Evolutionary conservation across 2,329 filamentous ascomycete species (phyloP).

Genomic region (Sclerotinia sclerotiorum): DNA sequence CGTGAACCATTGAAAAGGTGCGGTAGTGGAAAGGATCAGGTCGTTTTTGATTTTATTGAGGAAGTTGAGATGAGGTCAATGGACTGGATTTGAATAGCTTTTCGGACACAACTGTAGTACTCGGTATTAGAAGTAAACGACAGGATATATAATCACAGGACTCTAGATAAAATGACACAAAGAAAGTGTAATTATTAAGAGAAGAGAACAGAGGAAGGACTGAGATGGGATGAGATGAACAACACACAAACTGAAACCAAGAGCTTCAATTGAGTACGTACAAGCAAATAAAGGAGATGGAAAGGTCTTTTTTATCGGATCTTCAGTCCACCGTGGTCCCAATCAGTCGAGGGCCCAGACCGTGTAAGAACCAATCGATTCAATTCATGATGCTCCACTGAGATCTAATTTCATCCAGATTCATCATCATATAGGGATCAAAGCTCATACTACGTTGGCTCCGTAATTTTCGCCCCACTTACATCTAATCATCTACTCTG

Average conservation of each 20-base stretch:
- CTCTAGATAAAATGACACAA: background rate
- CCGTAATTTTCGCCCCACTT: too few species aligned
- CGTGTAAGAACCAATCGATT: background rate
- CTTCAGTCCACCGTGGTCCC: background rate
- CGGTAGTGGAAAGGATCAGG: background rate
- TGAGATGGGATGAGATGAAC: background rate
- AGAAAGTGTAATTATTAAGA: background rate
- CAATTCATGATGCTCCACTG: slow-evolving; percentile 5
- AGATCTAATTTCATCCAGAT: background rate
- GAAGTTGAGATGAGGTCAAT: background rate
- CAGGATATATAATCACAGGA: background rate
- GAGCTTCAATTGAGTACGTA: background rate
- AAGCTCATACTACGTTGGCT: too few species aligned
- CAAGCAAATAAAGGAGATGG: slow-evolving; percentile 12
- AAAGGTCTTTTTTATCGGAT: background rate
- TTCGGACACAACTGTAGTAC: background rate
- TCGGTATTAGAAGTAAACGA: background rate
- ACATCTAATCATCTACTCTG: too few species aligned
- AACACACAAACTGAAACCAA: background rate
- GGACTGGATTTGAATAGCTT: background rate
- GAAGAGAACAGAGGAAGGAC: background rate
- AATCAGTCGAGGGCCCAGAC: slow-evolving; percentile 3
- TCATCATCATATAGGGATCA: too few species aligned
- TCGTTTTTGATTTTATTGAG: background rate
- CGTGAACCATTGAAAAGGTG: slow-evolving; percentile 9